Conservation (phyloP, 2,329 filamentous ascomycete species). For the Phialophora chinensis region DNA sequence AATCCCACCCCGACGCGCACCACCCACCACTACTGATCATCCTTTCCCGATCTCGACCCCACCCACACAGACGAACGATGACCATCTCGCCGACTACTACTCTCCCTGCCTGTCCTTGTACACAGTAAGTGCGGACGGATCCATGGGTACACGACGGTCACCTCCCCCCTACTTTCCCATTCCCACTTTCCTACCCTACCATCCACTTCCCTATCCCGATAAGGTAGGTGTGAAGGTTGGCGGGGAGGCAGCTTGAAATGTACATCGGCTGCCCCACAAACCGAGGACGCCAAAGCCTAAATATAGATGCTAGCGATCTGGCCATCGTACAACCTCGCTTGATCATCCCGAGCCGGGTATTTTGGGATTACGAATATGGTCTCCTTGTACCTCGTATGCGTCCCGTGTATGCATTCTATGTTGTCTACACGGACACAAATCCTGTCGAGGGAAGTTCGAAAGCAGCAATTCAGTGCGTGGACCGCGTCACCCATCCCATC, state of each 20-base stretch:
- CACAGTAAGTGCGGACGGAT: too few relatives aligned
- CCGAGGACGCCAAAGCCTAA: not conserved
- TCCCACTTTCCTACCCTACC: not conserved
- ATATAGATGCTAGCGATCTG: not conserved
- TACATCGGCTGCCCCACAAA: not conserved
- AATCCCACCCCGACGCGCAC: not conserved
- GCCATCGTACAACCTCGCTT: not conserved
- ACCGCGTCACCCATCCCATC: not conserved
- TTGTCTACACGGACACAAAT: too few relatives aligned
- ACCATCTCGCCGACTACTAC: too few relatives aligned
- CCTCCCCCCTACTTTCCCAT: too few relatives aligned
- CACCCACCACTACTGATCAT: not conserved
- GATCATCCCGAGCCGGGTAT: not conserved
- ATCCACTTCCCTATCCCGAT: not conserved
- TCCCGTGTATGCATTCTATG: too few relatives aligned
- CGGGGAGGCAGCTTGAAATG: too few relatives aligned
- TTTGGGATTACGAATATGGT: not conserved
- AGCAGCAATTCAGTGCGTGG: not conserved
- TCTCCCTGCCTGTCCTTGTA: too few relatives aligned
- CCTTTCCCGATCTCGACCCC: not conserved
- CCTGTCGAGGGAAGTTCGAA: not conserved
- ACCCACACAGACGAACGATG: too few relatives aligned
- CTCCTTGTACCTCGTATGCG: too few relatives aligned
- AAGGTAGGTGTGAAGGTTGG: not conserved
- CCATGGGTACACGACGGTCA: too few relatives aligned